Base-by-base conservation (phyloP, 2,329 filamentous ascomycete species). In the Epichloe aotearoae region DNA sequence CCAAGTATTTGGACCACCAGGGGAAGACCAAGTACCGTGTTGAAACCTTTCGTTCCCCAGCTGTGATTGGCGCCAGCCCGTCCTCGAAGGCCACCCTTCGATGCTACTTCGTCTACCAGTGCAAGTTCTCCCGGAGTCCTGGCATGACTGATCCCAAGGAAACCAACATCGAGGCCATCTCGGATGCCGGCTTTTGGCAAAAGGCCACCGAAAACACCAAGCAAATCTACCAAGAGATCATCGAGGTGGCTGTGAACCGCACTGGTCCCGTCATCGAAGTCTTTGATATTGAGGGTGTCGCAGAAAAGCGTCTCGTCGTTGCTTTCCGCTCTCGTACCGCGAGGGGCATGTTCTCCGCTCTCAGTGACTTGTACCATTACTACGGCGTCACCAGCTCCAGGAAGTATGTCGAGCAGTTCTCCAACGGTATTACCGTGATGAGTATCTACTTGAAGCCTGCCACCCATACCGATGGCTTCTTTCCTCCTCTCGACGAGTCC, bases 71-170 rank as follows among this genome's bases (percentile, higher is more conserved):
- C 8, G 76, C 74, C 53, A 69, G 72, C 43, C 71, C 81, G 43
- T 77, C 80, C 54, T 83, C 84, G 51, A 84, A 89, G 62, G 83
- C 91, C 52, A 88, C 91, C 50, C 75, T 98, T 51, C 86, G 93
- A 55, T 98, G 93, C 74, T 98, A 98, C 74, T 98, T 98, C 65
- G 89, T 98, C 59, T 98, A 98, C 74, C 88, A 95, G 69, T 95
- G 91, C 69, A 82, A 86, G 63, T 98, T 97, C 69, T 83, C 82
- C 59, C 86, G 89, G 3, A 72, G 72, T 50, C 79, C 82, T 2
- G 79, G 84, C 58, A 82, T 82, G 56, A 87, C 90, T 0, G 71
- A 76, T 49, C 80, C 83, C 12, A 79, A 82, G 49, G 93, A 97
- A 75, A 95, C 88, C 36, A 82, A 88, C 58, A 80, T 98, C 55